Conservation (phyloP, 306 rosid genomes). For the Prunus mira region DNA sequence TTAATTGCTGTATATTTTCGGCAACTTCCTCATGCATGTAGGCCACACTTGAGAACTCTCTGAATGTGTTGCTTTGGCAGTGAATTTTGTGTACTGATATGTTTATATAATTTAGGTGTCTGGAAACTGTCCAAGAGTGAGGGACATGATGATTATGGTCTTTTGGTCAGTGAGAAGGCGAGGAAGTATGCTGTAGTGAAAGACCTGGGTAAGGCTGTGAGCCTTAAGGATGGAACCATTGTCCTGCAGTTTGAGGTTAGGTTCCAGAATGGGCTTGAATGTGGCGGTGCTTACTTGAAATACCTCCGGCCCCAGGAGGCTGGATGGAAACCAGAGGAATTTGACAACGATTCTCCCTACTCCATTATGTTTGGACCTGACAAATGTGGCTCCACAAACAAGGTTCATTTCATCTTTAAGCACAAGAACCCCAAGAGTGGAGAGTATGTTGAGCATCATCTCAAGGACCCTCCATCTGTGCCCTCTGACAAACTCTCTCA, state of each 20-base stretch:
- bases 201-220: conserved; percentile 55
- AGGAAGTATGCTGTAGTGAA: conserved; percentile 85
- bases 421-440: conserved; percentile 90
- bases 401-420: conserved; percentile 90
- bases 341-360: conserved; percentile 73
- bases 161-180: conserved; percentile 80
- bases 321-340: conserved; percentile 77
- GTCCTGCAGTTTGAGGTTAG: conserved; percentile 90
- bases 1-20: background rate
- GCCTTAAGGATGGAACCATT: conserved; percentile 57
- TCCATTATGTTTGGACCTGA: conserved; percentile 95
- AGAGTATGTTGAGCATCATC: conserved; percentile 83
- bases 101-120: conserved; percentile 46
- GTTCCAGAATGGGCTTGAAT: conserved; percentile 87
- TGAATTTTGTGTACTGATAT: conserved; percentile 3
- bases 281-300: conserved; percentile 96
- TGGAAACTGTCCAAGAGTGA: conserved; percentile 94
- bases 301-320: conserved; percentile 80
- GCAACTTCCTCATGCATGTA: background rate
- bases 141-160: conserved; percentile 90
- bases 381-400: conserved; percentile 86
- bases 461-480: conserved; percentile 79
- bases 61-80: background rate
- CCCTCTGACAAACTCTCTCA: conserved; percentile 86
- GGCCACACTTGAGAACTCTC: background rate